These are phyloP conservation scores for Rhodotorula sp. DNA, from an alignment of 1,284 basidiomycete genomes.

Conservation along the genomic window DNA sequence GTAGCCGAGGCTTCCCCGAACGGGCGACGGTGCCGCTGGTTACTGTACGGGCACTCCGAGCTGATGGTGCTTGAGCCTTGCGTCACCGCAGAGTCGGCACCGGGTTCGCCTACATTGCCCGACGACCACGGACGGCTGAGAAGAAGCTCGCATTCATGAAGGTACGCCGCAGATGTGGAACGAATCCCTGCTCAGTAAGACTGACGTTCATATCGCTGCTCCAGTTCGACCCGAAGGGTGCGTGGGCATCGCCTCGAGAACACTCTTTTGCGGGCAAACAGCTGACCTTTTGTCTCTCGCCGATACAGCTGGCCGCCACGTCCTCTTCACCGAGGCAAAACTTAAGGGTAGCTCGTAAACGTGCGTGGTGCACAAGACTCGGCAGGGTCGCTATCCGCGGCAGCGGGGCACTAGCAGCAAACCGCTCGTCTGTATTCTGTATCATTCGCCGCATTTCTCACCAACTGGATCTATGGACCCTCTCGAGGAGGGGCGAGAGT, in stretches of 20 bases:
- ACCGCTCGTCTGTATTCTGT: no score
- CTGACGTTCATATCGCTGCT: not conserved
- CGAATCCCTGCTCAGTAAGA: no score
- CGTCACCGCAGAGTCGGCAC: conserved; percentile 28
- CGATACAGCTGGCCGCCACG: conserved; percentile 35
- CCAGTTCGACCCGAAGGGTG: conserved; percentile 41
- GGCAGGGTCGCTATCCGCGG: not conserved
- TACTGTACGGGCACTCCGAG: not conserved
- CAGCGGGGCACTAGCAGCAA: no score
- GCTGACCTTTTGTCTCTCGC: not conserved
- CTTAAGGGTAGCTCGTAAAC: conserved; percentile 32
- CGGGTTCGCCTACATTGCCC: conserved; percentile 38
- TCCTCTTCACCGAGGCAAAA: conserved; percentile 40
- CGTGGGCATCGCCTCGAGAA: not conserved
- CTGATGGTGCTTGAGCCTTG: not conserved
- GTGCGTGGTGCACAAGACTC: not conserved
- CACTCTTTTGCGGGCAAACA: not conserved
- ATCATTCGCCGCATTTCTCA: no score
- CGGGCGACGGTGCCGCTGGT: no score
- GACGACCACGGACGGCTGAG: conserved; percentile 39
- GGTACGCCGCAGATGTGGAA: not conserved
- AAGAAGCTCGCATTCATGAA: conserved; percentile 43
- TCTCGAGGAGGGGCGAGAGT: no score
- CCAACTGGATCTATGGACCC: no score
- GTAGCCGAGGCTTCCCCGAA: no score